phyloP scores from a whole-genome alignment of 2,329 filamentous ascomycete genomes.

The Scedosporium minutisporum region DNA sequence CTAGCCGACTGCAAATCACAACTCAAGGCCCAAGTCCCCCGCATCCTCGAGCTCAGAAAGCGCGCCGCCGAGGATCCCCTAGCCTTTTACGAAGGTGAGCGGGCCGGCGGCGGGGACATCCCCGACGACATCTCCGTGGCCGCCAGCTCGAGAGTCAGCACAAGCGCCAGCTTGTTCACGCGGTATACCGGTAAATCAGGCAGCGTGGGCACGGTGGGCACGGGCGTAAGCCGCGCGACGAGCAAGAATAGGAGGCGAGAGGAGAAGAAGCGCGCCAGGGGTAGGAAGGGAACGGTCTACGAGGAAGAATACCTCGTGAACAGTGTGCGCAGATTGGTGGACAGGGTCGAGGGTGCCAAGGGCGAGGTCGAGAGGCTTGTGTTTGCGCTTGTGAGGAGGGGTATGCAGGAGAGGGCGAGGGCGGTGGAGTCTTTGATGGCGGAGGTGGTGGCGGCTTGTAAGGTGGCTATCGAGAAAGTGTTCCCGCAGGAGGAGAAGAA shows the following conservation, averaged over 20 bases:
- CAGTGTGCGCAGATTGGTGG: slow-evolving; percentile 72
- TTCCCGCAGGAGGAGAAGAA: slow-evolving; percentile 32
- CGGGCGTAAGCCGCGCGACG: slow-evolving; percentile 66
- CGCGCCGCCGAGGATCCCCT: slow-evolving; percentile 80
- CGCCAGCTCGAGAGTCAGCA: slow-evolving; percentile 68
- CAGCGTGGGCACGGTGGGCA: slow-evolving; percentile 58
- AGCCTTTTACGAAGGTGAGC: slow-evolving; percentile 77
- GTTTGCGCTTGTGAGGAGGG: slow-evolving; percentile 64
- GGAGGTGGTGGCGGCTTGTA: slow-evolving; percentile 65
- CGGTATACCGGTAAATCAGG: slow-evolving; percentile 68
- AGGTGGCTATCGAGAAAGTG: slow-evolving; percentile 58
- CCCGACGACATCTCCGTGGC: slow-evolving; percentile 91
- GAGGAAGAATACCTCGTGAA: slow-evolving; percentile 96
- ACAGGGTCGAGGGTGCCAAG: slow-evolving; percentile 64
- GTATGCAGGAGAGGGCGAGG: slow-evolving; percentile 79
- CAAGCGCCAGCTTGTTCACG: slow-evolving; percentile 83
- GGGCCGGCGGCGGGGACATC: slow-evolving; percentile 54
- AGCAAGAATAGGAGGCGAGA: slow-evolving; percentile 82
- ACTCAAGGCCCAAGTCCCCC: slow-evolving; percentile 73
- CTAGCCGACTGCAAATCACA: slow-evolving; percentile 88
- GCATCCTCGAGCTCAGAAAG: slow-evolving; percentile 69
- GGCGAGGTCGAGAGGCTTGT: slow-evolving; percentile 67
- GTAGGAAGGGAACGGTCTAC: slow-evolving; percentile 94
- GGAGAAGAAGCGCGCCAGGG: slow-evolving; percentile 87
- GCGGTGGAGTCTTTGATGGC: slow-evolving; percentile 65